These are phyloP conservation scores for Entomortierella beljakovae DNA, from an alignment of 192 early-diverging fungal species.

Conservation along the genomic window DNA sequence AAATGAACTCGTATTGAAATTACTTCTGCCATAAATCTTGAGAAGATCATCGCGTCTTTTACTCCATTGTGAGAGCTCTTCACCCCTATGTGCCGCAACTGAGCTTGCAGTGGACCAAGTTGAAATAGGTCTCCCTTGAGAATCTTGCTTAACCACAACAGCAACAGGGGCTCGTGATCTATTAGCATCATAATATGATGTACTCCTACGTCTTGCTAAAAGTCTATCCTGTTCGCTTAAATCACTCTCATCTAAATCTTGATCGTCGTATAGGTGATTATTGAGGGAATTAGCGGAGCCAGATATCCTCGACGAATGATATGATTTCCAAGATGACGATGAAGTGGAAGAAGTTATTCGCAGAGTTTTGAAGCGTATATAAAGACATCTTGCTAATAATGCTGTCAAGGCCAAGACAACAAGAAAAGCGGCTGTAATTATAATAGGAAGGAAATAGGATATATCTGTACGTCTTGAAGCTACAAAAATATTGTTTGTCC, in stretches of 20 bases:
- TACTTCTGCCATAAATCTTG: constrained; percentile 41
- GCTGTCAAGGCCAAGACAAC: constrained; percentile 19
- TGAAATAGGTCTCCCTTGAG: constrained; percentile 41
- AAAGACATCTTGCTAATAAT: constrained; percentile 32
- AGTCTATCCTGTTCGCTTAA: constrained; percentile 24
- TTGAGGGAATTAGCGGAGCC: neutral
- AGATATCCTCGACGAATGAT: constrained; percentile 1
- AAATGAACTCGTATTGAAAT: constrained; percentile 19
- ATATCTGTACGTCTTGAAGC: constrained; percentile 25
- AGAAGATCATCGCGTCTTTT: constrained; percentile 41
- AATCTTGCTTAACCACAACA: constrained; percentile 35
- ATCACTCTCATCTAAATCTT: constrained; percentile 4
- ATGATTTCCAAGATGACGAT: constrained; percentile 21
- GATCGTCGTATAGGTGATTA: neutral
- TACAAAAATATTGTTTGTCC: neutral
- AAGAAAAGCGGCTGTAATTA: constrained; percentile 26
- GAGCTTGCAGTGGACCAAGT: constrained; percentile 52
- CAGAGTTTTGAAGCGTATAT: constrained; percentile 30
- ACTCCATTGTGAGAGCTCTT: constrained; percentile 45
- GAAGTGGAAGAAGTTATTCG: constrained; percentile 14
- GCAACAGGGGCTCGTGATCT: constrained; percentile 43
- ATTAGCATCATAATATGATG: constrained; percentile 48
- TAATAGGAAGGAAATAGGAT: constrained; percentile 25
- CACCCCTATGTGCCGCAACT: constrained; percentile 41
- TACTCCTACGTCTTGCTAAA: constrained; percentile 37